Base-by-base conservation (phyloP, 805 yeast species). In the Peterozyma xylosa region DNA sequence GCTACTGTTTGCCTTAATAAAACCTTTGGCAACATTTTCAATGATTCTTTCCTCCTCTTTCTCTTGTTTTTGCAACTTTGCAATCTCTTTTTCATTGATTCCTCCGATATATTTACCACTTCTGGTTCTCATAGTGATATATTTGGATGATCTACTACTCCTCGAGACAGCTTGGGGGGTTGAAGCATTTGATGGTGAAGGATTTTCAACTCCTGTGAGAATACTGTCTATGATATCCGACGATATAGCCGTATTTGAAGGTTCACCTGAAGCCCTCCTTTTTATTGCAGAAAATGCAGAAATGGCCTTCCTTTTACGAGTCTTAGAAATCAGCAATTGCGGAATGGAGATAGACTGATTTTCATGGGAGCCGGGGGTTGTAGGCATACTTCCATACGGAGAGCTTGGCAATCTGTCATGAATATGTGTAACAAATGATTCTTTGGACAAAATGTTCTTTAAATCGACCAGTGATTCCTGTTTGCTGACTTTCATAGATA, bases 101-200 rank as follows among this genome's bases (percentile, higher is more conserved):
- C 61, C 64, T 33, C 62, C 64, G 40, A 60, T 40, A 11, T 53
- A 48, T 3, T 48, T 50, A 2, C 65, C 65, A 40, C 64, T 60
- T 42, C 64, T 45, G 1, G 62, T 60, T 37, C 50, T 50, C 59
- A 58, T 58, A 3, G 54, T 45, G 10, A 56, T 51, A 38, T 53
- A 59, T 42, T 30, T 38, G 33, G 37, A 17, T 39, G 14, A n/a
- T 13, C 15, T 15, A 9, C 30, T 18, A 18, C 15, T 27, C 30
- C n/a, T 38, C 13, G 34, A 15, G 11, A n/a, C 16, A 16, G 30
- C 38, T 27, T 39, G 17, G 7, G 41, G 15, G 3, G 36, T 11
- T 3, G 14, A 13, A 21, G 29, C 34, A 11, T 18, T 42, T 30
- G 17, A 30, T 3, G 34, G 15, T 32, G 34, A 13, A 4, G 15